phyloP scores from a whole-genome alignment of 2,329 filamentous ascomycete species.

The Phialophora macrospora region DNA sequence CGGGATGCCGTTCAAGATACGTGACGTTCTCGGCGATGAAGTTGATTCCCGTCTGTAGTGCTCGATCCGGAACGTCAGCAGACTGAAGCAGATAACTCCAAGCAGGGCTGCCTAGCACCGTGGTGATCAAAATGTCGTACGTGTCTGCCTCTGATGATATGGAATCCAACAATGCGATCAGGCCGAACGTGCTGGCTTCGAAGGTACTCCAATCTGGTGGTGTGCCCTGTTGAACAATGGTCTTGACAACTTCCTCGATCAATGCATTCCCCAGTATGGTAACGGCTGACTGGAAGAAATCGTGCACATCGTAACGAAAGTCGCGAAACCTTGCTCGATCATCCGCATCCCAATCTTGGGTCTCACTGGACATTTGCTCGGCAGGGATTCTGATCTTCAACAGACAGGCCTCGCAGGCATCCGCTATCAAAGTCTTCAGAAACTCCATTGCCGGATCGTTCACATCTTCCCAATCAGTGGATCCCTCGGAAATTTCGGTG shows the following conservation, averaged over 20 bases:
- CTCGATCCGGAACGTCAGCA: conserved; percentile 45
- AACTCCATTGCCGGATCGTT: conserved; percentile 38
- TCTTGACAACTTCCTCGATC: conserved; percentile 49
- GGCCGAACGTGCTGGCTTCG: conserved; percentile 52
- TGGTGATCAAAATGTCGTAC: conserved; percentile 48
- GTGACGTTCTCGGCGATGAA: conserved; percentile 52
- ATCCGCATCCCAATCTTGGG: conserved; percentile 48
- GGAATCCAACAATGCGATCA: conserved; percentile 52
- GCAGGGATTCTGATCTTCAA: conserved; percentile 39
- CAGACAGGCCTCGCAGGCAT: conserved; percentile 35
- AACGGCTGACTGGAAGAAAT: conserved; percentile 52
- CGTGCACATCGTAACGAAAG: conserved; percentile 53
- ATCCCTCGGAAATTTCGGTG: conserved; percentile 49
- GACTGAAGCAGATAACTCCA: conserved; percentile 44
- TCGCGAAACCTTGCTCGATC: conserved; percentile 50
- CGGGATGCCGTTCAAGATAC: conserved; percentile 51
- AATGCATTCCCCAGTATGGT: conserved; percentile 51
- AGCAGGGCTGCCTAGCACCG: conserved; percentile 45
- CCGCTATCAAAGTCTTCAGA: conserved; percentile 25
- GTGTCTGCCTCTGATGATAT: conserved; percentile 52
- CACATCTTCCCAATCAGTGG: conserved; percentile 48
- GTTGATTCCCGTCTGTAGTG: conserved; percentile 49
- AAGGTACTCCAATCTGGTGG: conserved; percentile 50
- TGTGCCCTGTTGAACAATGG: conserved; percentile 44
- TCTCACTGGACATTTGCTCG: conserved; percentile 39